Evolutionary conservation across 1,139 yeast genomes (phyloP).

Genomic region (Meyerozyma elateridarum): DNA sequence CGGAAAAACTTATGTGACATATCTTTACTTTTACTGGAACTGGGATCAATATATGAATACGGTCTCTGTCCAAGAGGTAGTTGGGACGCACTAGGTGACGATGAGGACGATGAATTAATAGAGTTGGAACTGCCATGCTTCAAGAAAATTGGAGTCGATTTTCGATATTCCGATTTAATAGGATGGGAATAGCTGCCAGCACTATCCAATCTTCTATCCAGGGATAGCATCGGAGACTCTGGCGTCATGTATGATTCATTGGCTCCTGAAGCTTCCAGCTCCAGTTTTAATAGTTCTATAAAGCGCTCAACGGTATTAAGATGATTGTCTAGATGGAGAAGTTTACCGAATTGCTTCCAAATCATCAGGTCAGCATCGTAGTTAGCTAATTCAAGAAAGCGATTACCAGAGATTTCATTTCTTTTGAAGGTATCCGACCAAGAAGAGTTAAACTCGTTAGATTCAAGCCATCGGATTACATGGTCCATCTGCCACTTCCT

Average conservation of each 20-base stretch:
- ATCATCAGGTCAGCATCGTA: conserved; percentile 52
- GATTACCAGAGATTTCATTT: conserved; percentile 57
- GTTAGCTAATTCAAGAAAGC: conserved; percentile 63
- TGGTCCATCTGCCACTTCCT: conserved; percentile 63
- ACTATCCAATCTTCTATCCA: too few species aligned
- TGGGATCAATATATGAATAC: conserved; percentile 48
- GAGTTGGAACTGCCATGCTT: conserved; percentile 23
- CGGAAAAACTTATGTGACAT: conserved; percentile 47
- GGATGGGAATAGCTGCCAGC: too few species aligned
- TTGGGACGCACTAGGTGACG: conserved; percentile 5
- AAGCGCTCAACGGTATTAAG: conserved; percentile 53
- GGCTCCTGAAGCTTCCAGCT: conserved; percentile 19
- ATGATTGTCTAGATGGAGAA: conserved; percentile 34
- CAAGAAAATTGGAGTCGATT: conserved; percentile 27
- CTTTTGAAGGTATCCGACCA: conserved; percentile 66
- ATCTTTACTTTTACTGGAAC: conserved; percentile 17
- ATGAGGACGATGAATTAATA: conserved; percentile 17
- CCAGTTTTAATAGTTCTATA: conserved; percentile 30
- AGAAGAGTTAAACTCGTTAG: conserved; percentile 60
- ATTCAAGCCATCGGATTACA: conserved; percentile 64
- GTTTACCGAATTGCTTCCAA: conserved; percentile 45
- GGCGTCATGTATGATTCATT: conserved; percentile 17
- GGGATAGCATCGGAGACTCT: conserved; percentile 7
- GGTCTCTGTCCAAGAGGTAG: conserved; percentile 40
- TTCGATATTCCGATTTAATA: conserved; percentile 26